Evolutionary conservation across 345 rosid species (phyloP), one percentile per base, ranked within the genome.

Genomic region (Salix udensis): DNA sequence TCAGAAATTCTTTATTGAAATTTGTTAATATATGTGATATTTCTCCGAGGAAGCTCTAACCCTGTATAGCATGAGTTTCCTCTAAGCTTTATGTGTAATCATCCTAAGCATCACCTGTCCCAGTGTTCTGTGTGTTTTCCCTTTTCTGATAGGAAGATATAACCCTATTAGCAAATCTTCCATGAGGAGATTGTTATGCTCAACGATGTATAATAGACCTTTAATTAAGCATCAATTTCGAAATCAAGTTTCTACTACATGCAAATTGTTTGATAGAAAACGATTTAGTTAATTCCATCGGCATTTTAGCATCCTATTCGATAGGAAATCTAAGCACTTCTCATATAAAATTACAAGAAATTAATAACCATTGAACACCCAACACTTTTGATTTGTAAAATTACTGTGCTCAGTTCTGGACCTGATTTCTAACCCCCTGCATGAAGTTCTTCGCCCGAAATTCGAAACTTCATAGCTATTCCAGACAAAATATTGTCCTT

Each of bases 1-100:
- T 72, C 84, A 84, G 77, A 82, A 85, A 88, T 89, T 79, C 71
- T 90, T 92, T 73, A 87, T 86, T 88, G 70, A 75, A 74, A 78
- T 87, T 44, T 86, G 81, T 91, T 78, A 77, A 87, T 80, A 80
- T 65, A 78, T 82, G 85, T 77, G 62, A 66, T 74, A 71, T 80
- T 48, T 68, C 73, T 55, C 50, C 36, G 76, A 73, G 77, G 81
- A 80, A 85, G 83, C 83, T 80, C 85, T 86, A 77, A 81, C 85
- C 86, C 74, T 83, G 84, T 76, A 81, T 75, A 83, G 75, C 48
- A 76, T 67, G 84, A 77, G 82, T 75, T 80, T 83, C 75, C 84
- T 79, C 73, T 42, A 68, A 79, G 84, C 80, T 79, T 75, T 72
- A 77, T 79, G 44, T 80, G 82, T 82, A 62, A 82, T 78, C 76